Base-by-base conservation (phyloP, 208 protist genomes). In the Leishmania major region DNA sequence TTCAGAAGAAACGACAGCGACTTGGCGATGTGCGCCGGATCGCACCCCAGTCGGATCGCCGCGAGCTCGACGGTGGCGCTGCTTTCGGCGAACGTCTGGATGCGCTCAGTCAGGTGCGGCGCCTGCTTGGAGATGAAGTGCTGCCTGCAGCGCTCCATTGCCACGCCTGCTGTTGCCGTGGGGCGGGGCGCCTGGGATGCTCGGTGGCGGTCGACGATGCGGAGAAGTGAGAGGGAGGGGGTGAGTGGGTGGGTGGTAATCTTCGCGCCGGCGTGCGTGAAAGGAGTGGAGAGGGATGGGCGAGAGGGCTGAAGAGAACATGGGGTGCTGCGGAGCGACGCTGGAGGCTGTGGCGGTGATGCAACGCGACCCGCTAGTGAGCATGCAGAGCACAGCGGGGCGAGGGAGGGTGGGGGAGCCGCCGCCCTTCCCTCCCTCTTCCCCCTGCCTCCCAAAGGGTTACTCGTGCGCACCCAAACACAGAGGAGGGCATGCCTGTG, bases 1-100 rank as follows among this genome's bases (percentile, higher is more conserved):
- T 82, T 84, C 28, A 87, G 81, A 37, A 84, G 53, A 60, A 89
- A 90, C 31, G 83, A 86, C 28, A 95, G 84, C 11, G 84, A 91
- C 83, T 95, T 95, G 53, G 92, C 90, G 71, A 95, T 94, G 60
- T 92, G 86, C 1, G 78, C 81, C 6, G 89, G 85, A 31, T 74
- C 66, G 83, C 92, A 95, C 71, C 81, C 71, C 49, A 95, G 77
- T 19, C 80, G 81, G 40, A 79, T 35, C 1, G 92, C 92, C 1
- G 90, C 90, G 73, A 90, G 84, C 79, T 91, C 86, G 10, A 90
- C 83, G 0, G 92, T 95, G 40, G 88, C 89, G 75, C 83, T 90
- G 80, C 87, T 93, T 51, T 86, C 84, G n/a, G 60, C 47, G 73
- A 92, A 93, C 70, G 79, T 77, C 1, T 72, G 82, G 73, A 95